Evolutionary conservation across 164 flowering plant species (phyloP).

Genomic region (Nymphaea colorata): DNA sequence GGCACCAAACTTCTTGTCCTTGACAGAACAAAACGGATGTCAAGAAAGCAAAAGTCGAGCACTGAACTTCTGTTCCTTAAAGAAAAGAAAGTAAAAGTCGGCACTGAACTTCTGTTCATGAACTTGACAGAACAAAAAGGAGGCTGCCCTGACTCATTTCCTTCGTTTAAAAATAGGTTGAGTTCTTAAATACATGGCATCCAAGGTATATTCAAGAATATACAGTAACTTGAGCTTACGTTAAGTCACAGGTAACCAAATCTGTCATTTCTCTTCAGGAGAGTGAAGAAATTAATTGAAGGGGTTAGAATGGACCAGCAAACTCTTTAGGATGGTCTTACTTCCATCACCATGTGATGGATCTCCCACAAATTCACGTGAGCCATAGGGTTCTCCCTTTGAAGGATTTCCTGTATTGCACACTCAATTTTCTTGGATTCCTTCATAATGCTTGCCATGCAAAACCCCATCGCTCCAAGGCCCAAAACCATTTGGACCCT

Average conservation of each 20-base stretch:
- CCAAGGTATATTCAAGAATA: not conserved
- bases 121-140: no score
- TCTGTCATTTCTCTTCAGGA: not conserved
- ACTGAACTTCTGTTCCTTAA: no score
- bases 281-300: not conserved
- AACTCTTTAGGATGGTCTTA: not conserved
- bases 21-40: no score
- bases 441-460: constrained; percentile 37
- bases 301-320: not conserved
- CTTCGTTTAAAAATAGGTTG: no score
- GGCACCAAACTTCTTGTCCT: no score
- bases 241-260: not conserved
- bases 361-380: not conserved
- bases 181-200: no score
- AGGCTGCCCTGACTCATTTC: no score
- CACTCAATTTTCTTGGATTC: constrained; percentile 46
- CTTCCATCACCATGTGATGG: not conserved
- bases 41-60: no score
- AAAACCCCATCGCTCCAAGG: constrained; percentile 50
- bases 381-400: constrained; percentile 29
- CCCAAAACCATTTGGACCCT: constrained; percentile 28
- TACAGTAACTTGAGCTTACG: not conserved
- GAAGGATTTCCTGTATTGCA: constrained; percentile 42
- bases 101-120: no score
- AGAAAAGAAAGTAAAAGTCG: no score